Percentiles rank a stretch among this genome's conserved stretches.
Conservation (phyloP, 2,329 filamentous ascomycete genomes). For the Alternaria infectoria region DNA sequence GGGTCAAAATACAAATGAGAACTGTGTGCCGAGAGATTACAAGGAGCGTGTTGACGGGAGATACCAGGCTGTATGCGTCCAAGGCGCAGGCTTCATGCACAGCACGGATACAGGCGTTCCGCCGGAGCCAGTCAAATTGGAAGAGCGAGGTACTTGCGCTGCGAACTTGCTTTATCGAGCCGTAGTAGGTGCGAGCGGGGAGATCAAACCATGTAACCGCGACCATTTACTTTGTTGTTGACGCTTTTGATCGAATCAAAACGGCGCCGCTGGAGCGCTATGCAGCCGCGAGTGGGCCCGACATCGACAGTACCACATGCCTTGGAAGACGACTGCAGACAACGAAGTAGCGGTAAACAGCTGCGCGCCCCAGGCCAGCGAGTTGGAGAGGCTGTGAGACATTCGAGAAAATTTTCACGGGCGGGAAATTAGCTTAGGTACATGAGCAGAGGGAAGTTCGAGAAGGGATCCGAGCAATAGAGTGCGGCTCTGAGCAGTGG, state of each 20-base stretch:
- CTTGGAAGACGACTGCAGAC: conserved; percentile 22
- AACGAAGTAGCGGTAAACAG: conserved; percentile 47
- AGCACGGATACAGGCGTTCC: conserved; percentile 41
- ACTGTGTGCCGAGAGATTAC: conserved; percentile 45
- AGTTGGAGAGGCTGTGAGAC: conserved; percentile 41
- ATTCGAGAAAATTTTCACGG: conserved; percentile 39
- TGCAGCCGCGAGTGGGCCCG: conserved; percentile 38
- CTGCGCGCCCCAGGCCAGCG: conserved; percentile 30
- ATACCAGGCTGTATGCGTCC: conserved; percentile 32
- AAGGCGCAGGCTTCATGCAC: conserved; percentile 40
- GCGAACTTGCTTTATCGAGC: conserved; percentile 37
- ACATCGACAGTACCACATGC: conserved; percentile 25
- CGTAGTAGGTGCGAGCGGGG: conserved; percentile 31
- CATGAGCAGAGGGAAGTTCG: conserved; percentile 28
- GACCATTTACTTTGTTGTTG: conserved; percentile 41
- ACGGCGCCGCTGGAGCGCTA: conserved; percentile 29
- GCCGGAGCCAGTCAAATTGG: conserved; percentile 37
- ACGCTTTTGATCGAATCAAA: conserved; percentile 39
- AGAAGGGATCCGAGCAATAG: conserved; percentile 40
- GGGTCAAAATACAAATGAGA: conserved; percentile 42
- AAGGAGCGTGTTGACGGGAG: conserved; percentile 38
- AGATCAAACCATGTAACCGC: conserved; percentile 40
- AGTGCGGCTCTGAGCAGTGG: conserved; percentile 44
- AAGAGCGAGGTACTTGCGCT: conserved; percentile 26
- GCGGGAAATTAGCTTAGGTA: conserved; percentile 44